These are phyloP conservation scores for Pugionium dolabratum DNA, from an alignment of 345 rosid species.

Conservation along the genomic window DNA sequence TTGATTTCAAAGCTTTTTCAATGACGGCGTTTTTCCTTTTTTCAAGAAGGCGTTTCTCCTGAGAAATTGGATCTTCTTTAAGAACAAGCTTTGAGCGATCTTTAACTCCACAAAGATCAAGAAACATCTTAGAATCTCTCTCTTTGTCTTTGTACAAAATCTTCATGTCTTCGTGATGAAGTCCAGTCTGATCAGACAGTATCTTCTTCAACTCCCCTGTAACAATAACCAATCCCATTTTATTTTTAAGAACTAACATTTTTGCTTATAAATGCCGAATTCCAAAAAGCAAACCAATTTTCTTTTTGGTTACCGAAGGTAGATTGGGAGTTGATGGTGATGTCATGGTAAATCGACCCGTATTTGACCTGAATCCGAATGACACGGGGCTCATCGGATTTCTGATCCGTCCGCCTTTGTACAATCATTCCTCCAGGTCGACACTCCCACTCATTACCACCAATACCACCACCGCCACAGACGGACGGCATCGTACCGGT, in stretches of 20 bases:
- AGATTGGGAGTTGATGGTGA: constrained; percentile 75
- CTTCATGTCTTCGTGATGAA: constrained; percentile 94
- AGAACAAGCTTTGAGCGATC: constrained; percentile 85
- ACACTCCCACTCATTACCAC: constrained; percentile 77
- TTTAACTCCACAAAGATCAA: constrained; percentile 85
- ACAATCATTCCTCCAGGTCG: constrained; percentile 99
- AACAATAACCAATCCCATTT: not conserved
- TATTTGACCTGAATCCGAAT: constrained; percentile 83
- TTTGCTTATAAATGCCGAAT: no score
- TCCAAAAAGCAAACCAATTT: not conserved
- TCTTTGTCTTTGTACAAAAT: constrained; percentile 88
- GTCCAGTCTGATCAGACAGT: constrained; percentile 71
- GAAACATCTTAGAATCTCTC: constrained; percentile 91
- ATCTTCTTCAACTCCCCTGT: constrained; percentile 96
- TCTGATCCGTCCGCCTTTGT: constrained; percentile 77
- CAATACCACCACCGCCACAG: constrained; percentile 46
- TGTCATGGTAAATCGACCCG: constrained; percentile 77
- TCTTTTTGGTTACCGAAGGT: constrained; percentile 62
- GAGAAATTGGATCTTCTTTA: constrained; percentile 84
- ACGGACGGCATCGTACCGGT: constrained; percentile 35
- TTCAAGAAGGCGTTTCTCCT: constrained; percentile 78
- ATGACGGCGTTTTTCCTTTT: constrained; percentile 74
- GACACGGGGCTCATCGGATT: constrained; percentile 67
- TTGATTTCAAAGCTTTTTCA: constrained; percentile 85
- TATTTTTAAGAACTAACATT: no score